Base-by-base conservation (phyloP, 2,329 filamentous ascomycete genomes). In the Sporothrix brasiliensis region DNA sequence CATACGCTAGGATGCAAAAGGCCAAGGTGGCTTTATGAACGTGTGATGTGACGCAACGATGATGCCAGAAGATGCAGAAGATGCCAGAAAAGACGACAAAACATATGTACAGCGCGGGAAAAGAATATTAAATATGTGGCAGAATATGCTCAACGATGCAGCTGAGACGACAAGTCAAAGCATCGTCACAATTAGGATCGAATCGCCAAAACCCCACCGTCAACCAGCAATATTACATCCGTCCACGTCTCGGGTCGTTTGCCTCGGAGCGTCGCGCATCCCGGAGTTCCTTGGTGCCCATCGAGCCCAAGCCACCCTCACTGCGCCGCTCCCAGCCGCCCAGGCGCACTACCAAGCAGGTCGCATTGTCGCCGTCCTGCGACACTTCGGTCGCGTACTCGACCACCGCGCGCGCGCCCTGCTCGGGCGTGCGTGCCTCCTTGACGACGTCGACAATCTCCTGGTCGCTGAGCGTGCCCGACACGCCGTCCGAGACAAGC, bases 371-470 rank as follows among this genome's bases (percentile, higher is more conserved):
- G 11, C 89, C 89, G 76, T 83, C 84, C 19, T 75, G 83, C 34
- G 87, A 89, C 4, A 97, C 91, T 80, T 98, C 95, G 0, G 92
- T 95, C 0, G 94, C 93, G 79, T 95, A 97, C 70, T 88, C 88
- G 39, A 97, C 92, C 9, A 99, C 87, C 72, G 90, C 88, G 71
- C 85, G 86, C 1, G 93, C 89, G 3, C 89, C 95, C 78, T 97
- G 88, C 75, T 97, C 94, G 0, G 95, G 95, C 0, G 94, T 98
- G 77, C 86, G 89, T 5, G 93, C 92, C 80, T 99, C 95, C 80
- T 98, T 98, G 76, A 98, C 86, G 44, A 98, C 89, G 78, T 99
- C 95, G 41, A 97, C 94, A 73, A 98, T 93, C 81, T 99, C 95
- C 81, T 98, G 94, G 77, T 99, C 95, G 69, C 86, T 88, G 27